Percentiles rank a stretch among this genome's conserved stretches.
phyloP scores from a whole-genome alignment of 805 yeast genomes.

The Lipomyces starkeyi region DNA sequence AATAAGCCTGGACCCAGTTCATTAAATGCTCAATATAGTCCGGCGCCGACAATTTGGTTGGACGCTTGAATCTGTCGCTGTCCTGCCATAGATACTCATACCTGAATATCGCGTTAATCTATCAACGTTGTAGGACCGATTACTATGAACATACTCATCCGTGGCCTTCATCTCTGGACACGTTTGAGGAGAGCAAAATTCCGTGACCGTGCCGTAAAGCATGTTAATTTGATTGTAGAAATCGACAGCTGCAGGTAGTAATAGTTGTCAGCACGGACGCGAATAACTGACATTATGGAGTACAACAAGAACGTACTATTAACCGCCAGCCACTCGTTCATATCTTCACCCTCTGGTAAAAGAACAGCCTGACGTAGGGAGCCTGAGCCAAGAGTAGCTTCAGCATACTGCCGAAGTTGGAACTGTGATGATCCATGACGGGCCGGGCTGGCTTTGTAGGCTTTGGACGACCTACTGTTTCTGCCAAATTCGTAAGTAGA shows the following conservation, averaged over 20 bases:
- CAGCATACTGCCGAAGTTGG: conserved; percentile 79
- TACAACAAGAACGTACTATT: conserved; percentile 50
- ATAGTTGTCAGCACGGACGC: neutral
- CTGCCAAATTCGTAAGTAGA: conserved; percentile 3
- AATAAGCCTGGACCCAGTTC: conserved; percentile 92
- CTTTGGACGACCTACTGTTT: conserved; percentile 23
- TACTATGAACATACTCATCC: conserved; percentile 65
- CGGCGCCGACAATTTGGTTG: conserved; percentile 90
- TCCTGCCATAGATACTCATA: conserved; percentile 95
- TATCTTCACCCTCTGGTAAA: conserved; percentile 89
- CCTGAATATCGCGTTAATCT: conserved; percentile 4
- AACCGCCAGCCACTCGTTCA: conserved; percentile 94
- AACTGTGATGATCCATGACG: conserved; percentile 45
- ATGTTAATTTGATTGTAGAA: conserved; percentile 95
- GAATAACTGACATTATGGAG: neutral
- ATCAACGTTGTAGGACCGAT: neutral
- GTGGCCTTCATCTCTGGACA: conserved; percentile 99
- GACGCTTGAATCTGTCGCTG: conserved; percentile 62
- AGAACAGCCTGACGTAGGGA: conserved; percentile 90
- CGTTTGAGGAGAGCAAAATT: conserved; percentile 91
- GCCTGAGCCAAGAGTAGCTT: conserved; percentile 92
- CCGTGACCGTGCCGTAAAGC: conserved; percentile 95
- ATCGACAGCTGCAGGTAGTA: conserved; percentile 71
- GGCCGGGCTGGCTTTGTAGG: conserved; percentile 46
- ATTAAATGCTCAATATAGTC: conserved; percentile 91